Conservation (phyloP, 805 yeast species). For the Jamesozyma gamospora region DNA sequence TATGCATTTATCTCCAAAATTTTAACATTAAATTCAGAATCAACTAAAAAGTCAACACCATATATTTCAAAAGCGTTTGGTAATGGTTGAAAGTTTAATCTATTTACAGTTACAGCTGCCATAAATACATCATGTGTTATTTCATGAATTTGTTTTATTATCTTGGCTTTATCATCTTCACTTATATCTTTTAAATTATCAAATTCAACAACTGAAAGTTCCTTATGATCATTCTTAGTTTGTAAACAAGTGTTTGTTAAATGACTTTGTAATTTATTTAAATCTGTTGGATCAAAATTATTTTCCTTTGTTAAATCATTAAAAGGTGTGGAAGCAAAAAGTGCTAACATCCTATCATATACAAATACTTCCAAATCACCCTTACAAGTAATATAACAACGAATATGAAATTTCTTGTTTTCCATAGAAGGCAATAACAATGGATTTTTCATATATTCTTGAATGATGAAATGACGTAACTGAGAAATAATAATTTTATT, state of each 20-base stretch:
- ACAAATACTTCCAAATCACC: conserved; percentile 75
- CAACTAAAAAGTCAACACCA: conserved; percentile 83
- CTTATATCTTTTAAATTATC: conserved; percentile 41
- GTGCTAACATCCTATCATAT: conserved; percentile 65
- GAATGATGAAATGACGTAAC: conserved; percentile 78
- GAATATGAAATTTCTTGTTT: conserved; percentile 74
- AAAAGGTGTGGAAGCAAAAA: conserved; percentile 61
- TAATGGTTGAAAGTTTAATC: conserved; percentile 76
- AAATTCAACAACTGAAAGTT: conserved; percentile 52
- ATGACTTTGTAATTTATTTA: conserved; percentile 55
- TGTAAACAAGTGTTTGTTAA: conserved; percentile 92
- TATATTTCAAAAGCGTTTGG: conserved; percentile 74
- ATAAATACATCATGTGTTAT: conserved; percentile 61
- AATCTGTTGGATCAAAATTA: conserved; percentile 25
- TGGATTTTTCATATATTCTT: conserved; percentile 66
- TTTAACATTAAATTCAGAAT: conserved; percentile 41
- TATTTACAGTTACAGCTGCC: conserved; percentile 76
- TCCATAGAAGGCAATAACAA: conserved; percentile 51
- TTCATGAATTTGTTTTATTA: conserved; percentile 47
- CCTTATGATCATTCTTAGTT: conserved; percentile 34
- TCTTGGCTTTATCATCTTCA: conserved; percentile 28
- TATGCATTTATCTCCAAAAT: conserved; percentile 83
- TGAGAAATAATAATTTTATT: conserved; percentile 78
- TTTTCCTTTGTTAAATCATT: conserved; percentile 9
- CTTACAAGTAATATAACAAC: conserved; percentile 69